phyloP scores from a whole-genome alignment of 2,329 filamentous ascomycete species.

The Colletotrichum incanum region DNA sequence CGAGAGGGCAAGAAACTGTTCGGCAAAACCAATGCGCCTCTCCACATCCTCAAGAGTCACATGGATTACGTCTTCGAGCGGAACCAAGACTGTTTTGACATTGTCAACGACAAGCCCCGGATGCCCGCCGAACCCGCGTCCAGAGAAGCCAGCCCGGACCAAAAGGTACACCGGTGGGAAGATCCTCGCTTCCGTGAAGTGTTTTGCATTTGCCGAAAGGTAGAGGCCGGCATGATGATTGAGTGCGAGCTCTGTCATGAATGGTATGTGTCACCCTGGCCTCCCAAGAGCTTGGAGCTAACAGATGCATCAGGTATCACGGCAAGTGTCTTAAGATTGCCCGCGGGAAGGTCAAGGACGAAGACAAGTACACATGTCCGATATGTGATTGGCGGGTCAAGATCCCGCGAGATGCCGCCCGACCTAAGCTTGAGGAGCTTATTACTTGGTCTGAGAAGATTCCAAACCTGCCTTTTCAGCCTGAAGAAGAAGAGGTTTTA shows the following conservation, averaged over 20 bases:
- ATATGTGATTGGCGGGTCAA: constrained; percentile 98
- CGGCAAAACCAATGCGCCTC: constrained; percentile 95
- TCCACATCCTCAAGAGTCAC: constrained; percentile 95
- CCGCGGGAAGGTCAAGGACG: constrained; percentile 96
- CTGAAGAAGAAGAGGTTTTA: constrained; percentile 91
- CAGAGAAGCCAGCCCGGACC: constrained; percentile 78
- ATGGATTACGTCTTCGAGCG: constrained; percentile 94
- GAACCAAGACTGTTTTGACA: constrained; percentile 92
- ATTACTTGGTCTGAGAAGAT: constrained; percentile 89
- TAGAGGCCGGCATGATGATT: constrained; percentile 99
- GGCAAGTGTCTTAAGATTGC: constrained; percentile 99
- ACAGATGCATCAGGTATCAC: constrained; percentile 79
- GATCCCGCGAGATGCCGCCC: constrained; percentile 95
- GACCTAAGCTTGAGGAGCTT: constrained; percentile 94
- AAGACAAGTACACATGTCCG: constrained; percentile 97
- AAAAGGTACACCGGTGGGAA: constrained; percentile 70
- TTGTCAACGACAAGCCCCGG: constrained; percentile 85
- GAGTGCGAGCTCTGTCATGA: constrained; percentile 98
- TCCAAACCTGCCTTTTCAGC: constrained; percentile 86
- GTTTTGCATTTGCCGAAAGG: constrained; percentile 95
- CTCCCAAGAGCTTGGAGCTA: constrained; percentile 32
- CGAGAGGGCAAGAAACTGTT: constrained; percentile 97
- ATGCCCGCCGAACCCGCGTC: constrained; percentile 94
- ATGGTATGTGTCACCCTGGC: constrained; percentile 73
- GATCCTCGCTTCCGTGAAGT: constrained; percentile 81